phyloP scores from a whole-genome alignment of 2,329 filamentous ascomycete genomes.

The Neonectria magnoliae region DNA sequence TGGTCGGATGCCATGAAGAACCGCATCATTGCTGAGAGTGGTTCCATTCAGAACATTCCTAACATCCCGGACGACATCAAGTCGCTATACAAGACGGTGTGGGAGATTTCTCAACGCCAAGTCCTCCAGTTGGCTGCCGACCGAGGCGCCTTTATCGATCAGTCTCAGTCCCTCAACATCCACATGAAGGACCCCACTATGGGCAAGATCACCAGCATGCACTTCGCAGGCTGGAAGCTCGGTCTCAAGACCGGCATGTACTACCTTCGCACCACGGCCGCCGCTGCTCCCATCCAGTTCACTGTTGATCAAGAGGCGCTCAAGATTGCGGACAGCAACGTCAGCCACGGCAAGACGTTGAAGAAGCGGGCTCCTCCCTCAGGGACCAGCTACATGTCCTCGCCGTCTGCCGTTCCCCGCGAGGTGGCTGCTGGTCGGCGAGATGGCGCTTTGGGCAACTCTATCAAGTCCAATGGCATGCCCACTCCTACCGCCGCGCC shows the following conservation, averaged over 20 bases:
- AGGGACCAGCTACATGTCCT: slow-evolving; percentile 58
- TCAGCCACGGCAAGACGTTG: slow-evolving; percentile 70
- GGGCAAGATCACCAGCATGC: slow-evolving; percentile 99
- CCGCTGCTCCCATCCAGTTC: slow-evolving; percentile 97
- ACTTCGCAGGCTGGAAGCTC: slow-evolving; percentile 99
- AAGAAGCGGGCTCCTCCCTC: slow-evolving; percentile 77
- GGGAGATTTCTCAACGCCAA: slow-evolving; percentile 96
- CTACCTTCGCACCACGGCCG: slow-evolving; percentile 98
- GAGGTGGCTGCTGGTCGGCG: slow-evolving; percentile 72
- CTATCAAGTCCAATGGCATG: slow-evolving; percentile 64
- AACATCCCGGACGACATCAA: slow-evolving; percentile 98
- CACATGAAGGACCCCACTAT: slow-evolving; percentile 99
- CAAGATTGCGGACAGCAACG: slow-evolving; percentile 83
- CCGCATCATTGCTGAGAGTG: slow-evolving; percentile 96
- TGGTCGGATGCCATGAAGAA: slow-evolving; percentile 99
- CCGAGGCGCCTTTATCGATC: slow-evolving; percentile 97
- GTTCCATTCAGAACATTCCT: slow-evolving; percentile 95
- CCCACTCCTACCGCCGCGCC: slow-evolving; percentile 76
- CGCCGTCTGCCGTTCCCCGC: slow-evolving; percentile 70
- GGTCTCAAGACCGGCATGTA: slow-evolving; percentile 99
- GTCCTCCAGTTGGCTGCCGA: slow-evolving; percentile 99
- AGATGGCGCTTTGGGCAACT: slow-evolving; percentile 53
- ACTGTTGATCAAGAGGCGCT: slow-evolving; percentile 97
- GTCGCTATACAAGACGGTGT: slow-evolving; percentile 98
- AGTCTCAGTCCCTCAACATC: slow-evolving; percentile 99